Evolutionary conservation across 2,329 filamentous ascomycete species (phyloP).

Genomic region (Botrytis paeoniae): DNA sequence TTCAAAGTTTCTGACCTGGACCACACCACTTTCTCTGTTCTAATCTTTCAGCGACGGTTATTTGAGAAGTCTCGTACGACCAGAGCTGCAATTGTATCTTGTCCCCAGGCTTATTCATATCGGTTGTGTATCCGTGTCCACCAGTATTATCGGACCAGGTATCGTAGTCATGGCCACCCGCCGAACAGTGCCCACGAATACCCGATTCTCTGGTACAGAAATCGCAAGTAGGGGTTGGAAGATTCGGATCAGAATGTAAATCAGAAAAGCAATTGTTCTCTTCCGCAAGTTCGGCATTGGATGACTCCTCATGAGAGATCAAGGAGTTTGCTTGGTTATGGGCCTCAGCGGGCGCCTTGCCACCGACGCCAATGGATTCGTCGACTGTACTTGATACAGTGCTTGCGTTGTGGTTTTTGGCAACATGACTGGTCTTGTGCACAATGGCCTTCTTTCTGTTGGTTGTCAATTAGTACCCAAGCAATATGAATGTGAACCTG

Average conservation of each 20-base stretch:
- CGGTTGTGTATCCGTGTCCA: conserved; percentile 5
- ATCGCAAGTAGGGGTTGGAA: background rate
- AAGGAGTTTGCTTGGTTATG: background rate
- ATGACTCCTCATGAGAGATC: background rate
- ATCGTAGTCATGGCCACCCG: background rate
- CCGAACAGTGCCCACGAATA: background rate
- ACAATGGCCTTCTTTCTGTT: background rate
- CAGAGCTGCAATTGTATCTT: conserved; percentile 8
- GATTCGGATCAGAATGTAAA: background rate
- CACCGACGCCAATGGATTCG: background rate
- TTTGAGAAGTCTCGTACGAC: conserved; percentile 7
- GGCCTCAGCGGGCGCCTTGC: background rate
- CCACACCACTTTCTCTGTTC: conserved; percentile 16
- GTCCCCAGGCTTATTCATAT: background rate
- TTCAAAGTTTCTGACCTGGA: background rate
- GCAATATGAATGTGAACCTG: background rate
- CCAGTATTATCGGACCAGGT: conserved; percentile 5
- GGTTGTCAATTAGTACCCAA: background rate
- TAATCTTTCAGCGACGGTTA: conserved; percentile 9
- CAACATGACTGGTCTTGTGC: background rate
- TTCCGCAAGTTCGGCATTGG: background rate
- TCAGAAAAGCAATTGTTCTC: background rate
- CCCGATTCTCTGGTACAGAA: background rate
- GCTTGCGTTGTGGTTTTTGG: background rate
- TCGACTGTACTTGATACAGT: background rate